Conservation (phyloP, 768 basidiomycete genomes). For the Hysterangium stoloniferum region DNA sequence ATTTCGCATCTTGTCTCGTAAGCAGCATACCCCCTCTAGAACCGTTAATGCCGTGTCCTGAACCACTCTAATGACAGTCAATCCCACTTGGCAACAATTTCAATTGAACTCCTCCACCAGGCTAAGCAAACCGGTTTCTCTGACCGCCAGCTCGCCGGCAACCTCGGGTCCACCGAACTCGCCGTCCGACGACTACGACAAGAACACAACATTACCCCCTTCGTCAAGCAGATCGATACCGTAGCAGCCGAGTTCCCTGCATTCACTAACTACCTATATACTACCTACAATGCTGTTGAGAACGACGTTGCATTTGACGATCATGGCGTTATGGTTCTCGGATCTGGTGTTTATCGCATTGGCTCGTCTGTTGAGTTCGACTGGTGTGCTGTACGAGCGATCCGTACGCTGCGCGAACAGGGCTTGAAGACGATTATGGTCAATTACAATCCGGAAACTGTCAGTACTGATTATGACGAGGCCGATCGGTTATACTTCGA, state of each 20-base stretch:
- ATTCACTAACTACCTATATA: slow-evolving; percentile 98
- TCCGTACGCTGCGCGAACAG: slow-evolving; percentile 90
- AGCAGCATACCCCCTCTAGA: slow-evolving; percentile 23
- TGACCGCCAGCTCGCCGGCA: slow-evolving; percentile 78
- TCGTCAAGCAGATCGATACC: slow-evolving; percentile 98
- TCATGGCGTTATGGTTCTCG: slow-evolving; percentile 92
- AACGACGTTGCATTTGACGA: slow-evolving; percentile 89
- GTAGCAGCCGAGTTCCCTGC: slow-evolving; percentile 99
- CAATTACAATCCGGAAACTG: slow-evolving; percentile 99
- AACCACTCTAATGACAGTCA: slow-evolving; percentile 41
- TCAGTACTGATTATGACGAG: slow-evolving; percentile 98
- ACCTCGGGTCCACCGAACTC: slow-evolving; percentile 85
- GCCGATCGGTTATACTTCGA: slow-evolving; percentile 98
- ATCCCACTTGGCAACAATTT: slow-evolving; percentile 57
- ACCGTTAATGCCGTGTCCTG: not conserved
- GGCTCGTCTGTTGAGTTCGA: slow-evolving; percentile 99
- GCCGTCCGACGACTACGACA: slow-evolving; percentile 86
- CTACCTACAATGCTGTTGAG: slow-evolving; percentile 93
- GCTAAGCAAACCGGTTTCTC: slow-evolving; percentile 96
- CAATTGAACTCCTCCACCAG: slow-evolving; percentile 55
- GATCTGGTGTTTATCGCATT: slow-evolving; percentile 97
- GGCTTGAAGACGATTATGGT: slow-evolving; percentile 97
- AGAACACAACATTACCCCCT: slow-evolving; percentile 75
- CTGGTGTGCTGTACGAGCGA: slow-evolving; percentile 98
- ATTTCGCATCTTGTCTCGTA: slow-evolving; percentile 76